phyloP scores from a whole-genome alignment of 441 rosid genomes.

The Isatis lusitanica region DNA sequence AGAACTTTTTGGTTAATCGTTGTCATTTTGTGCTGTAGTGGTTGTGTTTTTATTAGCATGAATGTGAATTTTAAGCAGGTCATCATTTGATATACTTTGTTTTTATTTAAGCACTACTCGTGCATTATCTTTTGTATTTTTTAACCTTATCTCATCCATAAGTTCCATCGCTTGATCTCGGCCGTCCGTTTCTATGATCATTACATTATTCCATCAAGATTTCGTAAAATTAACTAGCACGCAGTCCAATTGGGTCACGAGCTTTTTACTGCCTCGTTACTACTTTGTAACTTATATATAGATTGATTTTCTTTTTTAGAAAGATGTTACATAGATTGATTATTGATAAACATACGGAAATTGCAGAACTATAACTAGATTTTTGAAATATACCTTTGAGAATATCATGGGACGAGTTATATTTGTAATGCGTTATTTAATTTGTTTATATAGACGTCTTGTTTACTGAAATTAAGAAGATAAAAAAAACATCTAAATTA shows the following conservation, averaged over 20 bases:
- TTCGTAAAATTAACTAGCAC: not conserved
- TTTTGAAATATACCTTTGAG: not conserved
- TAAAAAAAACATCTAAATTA: no score
- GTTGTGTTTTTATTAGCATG: conserved; percentile 34
- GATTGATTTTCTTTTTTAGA: no score
- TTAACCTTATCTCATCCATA: conserved; percentile 13
- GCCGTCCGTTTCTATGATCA: conserved; percentile 13
- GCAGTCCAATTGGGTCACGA: conserved; percentile 7
- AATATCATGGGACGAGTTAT: not conserved
- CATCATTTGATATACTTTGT: conserved; percentile 5
- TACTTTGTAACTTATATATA: no score
- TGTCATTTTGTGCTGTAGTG: conserved; percentile 34
- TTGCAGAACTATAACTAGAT: no score
- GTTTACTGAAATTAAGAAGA: no score
- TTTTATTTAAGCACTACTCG: conserved; percentile 28
- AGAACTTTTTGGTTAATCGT: not conserved
- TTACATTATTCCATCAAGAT: not conserved
- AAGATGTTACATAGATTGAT: no score
- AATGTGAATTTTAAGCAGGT: conserved; percentile 21
- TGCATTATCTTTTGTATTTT: conserved; percentile 29
- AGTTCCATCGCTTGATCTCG: conserved; percentile 19
- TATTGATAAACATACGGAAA: no score
- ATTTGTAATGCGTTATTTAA: no score
- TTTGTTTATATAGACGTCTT: no score
- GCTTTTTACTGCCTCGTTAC: conserved; percentile 2